Conservation (phyloP, 495 filamentous ascomycete species). For the Neurospora intermedia region DNA sequence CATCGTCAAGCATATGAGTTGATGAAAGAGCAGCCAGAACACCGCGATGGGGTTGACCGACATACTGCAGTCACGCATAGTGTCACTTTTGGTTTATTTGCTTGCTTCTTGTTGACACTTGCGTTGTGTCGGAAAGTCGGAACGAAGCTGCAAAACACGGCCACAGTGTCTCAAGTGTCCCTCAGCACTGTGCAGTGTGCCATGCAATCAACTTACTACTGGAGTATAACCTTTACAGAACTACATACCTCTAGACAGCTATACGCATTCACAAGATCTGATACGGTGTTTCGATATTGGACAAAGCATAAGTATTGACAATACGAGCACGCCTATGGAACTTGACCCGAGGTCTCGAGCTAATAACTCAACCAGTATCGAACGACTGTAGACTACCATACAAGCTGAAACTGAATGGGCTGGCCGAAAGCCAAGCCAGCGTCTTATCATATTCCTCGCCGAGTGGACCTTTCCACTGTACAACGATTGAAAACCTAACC, state of each 20-base stretch:
- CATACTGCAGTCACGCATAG: neutral
- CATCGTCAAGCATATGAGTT: neutral
- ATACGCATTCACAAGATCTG: too few species aligned
- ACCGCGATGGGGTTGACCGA: neutral
- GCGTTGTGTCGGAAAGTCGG: neutral
- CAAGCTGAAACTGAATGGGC: too few species aligned
- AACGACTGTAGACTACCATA: too few species aligned
- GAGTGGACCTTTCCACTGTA: neutral
- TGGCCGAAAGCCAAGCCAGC: neutral
- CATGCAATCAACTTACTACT: too few species aligned
- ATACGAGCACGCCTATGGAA: too few species aligned
- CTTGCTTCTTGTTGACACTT: neutral
- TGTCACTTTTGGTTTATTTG: neutral
- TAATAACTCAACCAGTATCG: too few species aligned
- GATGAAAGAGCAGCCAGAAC: neutral
- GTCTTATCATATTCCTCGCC: neutral
- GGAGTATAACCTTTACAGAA: too few species aligned
- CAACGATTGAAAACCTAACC: neutral
- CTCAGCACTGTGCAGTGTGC: too few species aligned
- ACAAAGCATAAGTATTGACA: too few species aligned
- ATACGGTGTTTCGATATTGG: too few species aligned
- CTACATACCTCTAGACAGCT: too few species aligned
- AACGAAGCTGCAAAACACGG: neutral
- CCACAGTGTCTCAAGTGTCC: neutral
- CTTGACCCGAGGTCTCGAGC: too few species aligned